Percentiles rank a stretch among this genome's conserved stretches.
phyloP scores from a whole-genome alignment of 2,329 filamentous ascomycete species.

The Verticillium longisporum region DNA sequence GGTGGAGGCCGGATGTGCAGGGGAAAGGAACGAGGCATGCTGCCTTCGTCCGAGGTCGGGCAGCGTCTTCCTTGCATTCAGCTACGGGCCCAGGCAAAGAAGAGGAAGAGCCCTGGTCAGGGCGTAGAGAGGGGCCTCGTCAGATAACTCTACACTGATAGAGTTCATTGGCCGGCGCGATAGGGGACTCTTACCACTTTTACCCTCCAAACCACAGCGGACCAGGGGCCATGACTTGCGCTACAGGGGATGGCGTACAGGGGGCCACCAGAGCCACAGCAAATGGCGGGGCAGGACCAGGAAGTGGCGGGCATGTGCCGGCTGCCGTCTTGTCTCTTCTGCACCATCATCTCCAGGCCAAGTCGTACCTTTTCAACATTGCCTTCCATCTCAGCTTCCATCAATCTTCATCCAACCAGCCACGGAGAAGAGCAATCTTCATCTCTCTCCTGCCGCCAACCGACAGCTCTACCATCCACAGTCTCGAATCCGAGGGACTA shows the following conservation, averaged over 20 bases:
- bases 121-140: too few relatives aligned
- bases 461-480: too few relatives aligned
- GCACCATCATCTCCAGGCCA: not conserved
- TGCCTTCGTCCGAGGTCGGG: not conserved
- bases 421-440: not conserved
- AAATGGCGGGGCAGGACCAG: not conserved
- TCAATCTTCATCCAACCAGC: not conserved
- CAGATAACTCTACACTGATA: conserved; percentile 5
- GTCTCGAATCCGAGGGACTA: not conserved
- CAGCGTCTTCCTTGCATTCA: not conserved
- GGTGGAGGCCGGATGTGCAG: not conserved
- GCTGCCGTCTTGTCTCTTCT: not conserved
- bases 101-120: too few relatives aligned
- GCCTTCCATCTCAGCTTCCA: not conserved
- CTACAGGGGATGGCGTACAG: not conserved
- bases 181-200: too few relatives aligned
- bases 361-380: not conserved
- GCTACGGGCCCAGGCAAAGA: not conserved
- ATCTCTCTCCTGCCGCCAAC: not conserved
- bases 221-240: too few relatives aligned
- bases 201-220: not conserved
- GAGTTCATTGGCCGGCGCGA: conserved; percentile 11
- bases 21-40: too few relatives aligned
- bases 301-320: not conserved
- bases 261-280: conserved; percentile 3